Evolutionary conservation across 768 basidiomycete genomes (phyloP), one percentile per base, ranked within the genome.

Genomic region (Asterophora lycoperdoides): DNA sequence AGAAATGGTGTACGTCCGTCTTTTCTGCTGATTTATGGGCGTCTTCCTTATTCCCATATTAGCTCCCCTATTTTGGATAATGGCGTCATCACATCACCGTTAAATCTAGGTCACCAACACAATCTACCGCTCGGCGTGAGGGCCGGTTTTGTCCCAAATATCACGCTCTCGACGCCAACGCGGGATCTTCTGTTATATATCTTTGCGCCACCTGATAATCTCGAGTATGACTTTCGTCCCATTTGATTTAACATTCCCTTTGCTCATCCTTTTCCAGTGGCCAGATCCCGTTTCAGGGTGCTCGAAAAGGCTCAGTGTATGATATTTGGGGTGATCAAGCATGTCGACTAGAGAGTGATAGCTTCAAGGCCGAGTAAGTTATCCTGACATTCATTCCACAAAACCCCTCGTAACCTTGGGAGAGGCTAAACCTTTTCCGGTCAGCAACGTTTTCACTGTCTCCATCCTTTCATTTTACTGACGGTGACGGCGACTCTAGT

Each of bases 351-450:
- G 80, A 84, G 61, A 78, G 83, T 53, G 86, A 91, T 57, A 68
- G 70, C 10, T 88, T 85, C 66, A 80, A 84, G 69, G 79, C 78
- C 65, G 91, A 93, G 93, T 95, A 72, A 67, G 91, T 88, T 54
- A 59, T 57, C 58, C 53, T 59, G 51, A 61, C 52, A 58, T 56
- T 62, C 46, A 54, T 60, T 60, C 59, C 65, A 46, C 53, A 54
- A 3, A 23, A 40, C 36, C 30, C 30, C 30, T 32, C 51, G 57
- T 51, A 34, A 60, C 61, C 65, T 64, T 63, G 60, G 66, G 71
- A 66, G 43, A 30, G 52, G 26, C 32, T 34, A 44, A 38, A 43
- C 44, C 46, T 49, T 37, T 52, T 52, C 28, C 23, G 46, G 42
- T 57, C 52, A 49, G 47, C 50, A 43, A 30, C 42, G 48, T 48